A percentile compares a stretch with the other conserved stretches of the same genome.
phyloP scores from a whole-genome alignment of 2,329 filamentous ascomycete species.

The Seiridium cupressi region DNA sequence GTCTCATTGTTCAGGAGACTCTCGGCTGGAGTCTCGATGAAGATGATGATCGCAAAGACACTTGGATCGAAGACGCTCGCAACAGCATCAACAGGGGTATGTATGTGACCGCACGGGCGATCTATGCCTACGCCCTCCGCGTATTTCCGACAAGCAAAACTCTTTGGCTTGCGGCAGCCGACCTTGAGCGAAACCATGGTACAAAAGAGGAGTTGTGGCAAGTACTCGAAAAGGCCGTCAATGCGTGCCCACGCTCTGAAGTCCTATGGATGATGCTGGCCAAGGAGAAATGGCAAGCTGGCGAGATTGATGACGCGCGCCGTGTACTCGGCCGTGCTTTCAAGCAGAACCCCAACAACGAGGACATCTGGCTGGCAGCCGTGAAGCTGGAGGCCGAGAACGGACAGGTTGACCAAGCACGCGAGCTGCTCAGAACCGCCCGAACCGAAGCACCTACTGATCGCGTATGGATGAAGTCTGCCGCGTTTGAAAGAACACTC shows the following conservation, averaged over 20 bases:
- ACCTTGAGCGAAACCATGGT: slow-evolving; percentile 88
- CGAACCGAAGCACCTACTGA: slow-evolving; percentile 90
- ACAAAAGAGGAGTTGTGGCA: slow-evolving; percentile 79
- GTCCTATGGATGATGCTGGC: slow-evolving; percentile 95
- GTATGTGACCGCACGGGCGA: slow-evolving; percentile 89
- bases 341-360: slow-evolving; percentile 92
- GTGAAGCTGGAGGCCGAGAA: slow-evolving; percentile 96
- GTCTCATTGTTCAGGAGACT: slow-evolving; percentile 87
- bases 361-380: slow-evolving; percentile 95
- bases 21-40: slow-evolving; percentile 92
- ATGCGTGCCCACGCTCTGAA: slow-evolving; percentile 87
- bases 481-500: slow-evolving; percentile 86
- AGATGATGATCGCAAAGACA: slow-evolving; percentile 92
- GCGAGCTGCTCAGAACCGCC: slow-evolving; percentile 77
- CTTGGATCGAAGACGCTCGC: slow-evolving; percentile 93
- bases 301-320: slow-evolving; percentile 83
- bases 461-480: slow-evolving; percentile 95
- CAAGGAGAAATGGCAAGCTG: slow-evolving; percentile 89
- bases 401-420: slow-evolving; percentile 75
- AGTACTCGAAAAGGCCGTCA: slow-evolving; percentile 88
- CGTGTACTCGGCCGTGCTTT: slow-evolving; percentile 86
- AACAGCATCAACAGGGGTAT: slow-evolving; percentile 75
- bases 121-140: slow-evolving; percentile 86
- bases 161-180: slow-evolving; percentile 86
- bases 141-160: slow-evolving; percentile 87